Percentiles rank a stretch among this genome's conserved stretches.
phyloP scores from a whole-genome alignment of 164 flowering plant species.

The Vitis rupestris region DNA sequence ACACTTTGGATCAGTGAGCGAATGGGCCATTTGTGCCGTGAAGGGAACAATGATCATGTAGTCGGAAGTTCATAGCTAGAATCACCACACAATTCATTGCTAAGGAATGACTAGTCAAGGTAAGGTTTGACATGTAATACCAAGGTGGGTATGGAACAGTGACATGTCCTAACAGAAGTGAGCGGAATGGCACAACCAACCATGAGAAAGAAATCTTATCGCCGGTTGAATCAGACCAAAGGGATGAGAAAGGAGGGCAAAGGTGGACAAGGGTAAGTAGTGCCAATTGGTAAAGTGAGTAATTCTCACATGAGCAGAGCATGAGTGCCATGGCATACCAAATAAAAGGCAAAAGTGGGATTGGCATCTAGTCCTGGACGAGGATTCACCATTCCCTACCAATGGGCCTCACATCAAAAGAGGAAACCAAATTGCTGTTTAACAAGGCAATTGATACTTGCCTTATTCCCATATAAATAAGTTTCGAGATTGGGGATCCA shows the following conservation, averaged over 20 bases:
- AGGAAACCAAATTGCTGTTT: background rate
- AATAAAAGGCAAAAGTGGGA: background rate
- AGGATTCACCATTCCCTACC: background rate
- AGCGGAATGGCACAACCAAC: too few species aligned
- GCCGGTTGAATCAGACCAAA: background rate
- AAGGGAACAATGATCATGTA: too few species aligned
- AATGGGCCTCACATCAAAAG: background rate
- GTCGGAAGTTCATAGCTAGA: too few species aligned
- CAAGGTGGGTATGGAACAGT: conserved; percentile 1
- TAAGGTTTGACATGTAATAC: background rate
- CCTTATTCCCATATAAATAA: conserved; percentile 6
- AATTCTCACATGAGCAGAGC: conserved; percentile 2
- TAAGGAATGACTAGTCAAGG: too few species aligned
- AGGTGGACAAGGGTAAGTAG: background rate
- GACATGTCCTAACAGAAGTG: conserved; percentile 1
- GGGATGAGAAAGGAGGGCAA: background rate
- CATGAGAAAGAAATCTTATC: too few species aligned
- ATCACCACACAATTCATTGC: too few species aligned
- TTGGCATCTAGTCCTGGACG: background rate
- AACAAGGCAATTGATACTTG: background rate
- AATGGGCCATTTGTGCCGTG: too few species aligned
- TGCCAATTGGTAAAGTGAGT: background rate
- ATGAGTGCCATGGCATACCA: background rate
- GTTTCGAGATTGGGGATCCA: background rate
- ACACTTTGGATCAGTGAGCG: too few species aligned